Percentiles rank a stretch among this genome's conserved stretches.
These are phyloP conservation scores for Gossypium davidsonii DNA, from an alignment of 441 rosid species.

Conservation along the genomic window DNA sequence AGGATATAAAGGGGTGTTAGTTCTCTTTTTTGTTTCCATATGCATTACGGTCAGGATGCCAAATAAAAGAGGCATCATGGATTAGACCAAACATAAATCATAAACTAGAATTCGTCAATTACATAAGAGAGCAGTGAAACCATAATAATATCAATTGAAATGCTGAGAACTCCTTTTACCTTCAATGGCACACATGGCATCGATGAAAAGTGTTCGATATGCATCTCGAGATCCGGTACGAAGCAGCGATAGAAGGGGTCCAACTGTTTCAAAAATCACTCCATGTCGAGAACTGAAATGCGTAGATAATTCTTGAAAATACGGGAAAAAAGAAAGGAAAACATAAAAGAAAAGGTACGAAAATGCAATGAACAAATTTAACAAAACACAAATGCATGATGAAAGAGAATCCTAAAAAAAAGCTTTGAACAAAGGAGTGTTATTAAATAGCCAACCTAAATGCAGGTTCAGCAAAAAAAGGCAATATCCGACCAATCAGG, in stretches of 20 bases:
- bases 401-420: neutral
- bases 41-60: neutral
- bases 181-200: conserved; percentile 66
- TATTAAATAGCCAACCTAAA: conserved; percentile 51
- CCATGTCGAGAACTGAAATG: conserved; percentile 64
- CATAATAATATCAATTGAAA: conserved; percentile 9
- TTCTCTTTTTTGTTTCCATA: neutral
- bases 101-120: conserved; percentile 3
- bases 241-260: conserved; percentile 76
- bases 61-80: neutral
- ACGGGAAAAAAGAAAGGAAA: neutral
- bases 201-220: conserved; percentile 69
- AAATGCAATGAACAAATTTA: neutral
- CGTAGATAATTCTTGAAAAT: neutral
- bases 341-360: neutral
- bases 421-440: neutral
- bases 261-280: conserved; percentile 79
- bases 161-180: conserved; percentile 38
- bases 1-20: conserved; percentile 24
- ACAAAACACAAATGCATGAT: neutral
- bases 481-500: conserved; percentile 69
- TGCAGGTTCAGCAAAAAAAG: conserved; percentile 79
- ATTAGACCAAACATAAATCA: neutral
- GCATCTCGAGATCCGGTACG: conserved; percentile 79
- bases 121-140: conserved; percentile 15